Conservation (phyloP, 2,329 filamentous ascomycete species). For the Colletotrichum sp. region DNA sequence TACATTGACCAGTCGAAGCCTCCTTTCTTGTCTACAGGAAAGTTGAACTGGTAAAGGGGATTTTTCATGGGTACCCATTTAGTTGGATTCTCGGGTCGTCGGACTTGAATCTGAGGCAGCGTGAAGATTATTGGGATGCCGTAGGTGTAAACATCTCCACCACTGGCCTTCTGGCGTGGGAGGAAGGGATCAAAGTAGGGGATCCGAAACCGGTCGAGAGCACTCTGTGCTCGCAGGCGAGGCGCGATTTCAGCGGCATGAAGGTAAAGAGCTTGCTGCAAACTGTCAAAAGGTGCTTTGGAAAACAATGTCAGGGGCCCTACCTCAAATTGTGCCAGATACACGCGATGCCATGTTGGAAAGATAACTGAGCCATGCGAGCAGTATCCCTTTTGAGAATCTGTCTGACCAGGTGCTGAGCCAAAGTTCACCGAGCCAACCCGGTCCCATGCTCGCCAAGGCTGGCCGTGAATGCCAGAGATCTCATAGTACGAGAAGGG, state of each 20-base stretch:
- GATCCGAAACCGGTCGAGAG: background rate
- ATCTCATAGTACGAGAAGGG: background rate
- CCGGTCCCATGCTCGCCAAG: background rate
- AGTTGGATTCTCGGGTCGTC: background rate
- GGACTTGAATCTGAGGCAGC: background rate
- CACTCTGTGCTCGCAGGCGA: background rate
- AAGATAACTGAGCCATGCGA: background rate
- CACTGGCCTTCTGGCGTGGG: background rate
- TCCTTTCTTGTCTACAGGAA: background rate
- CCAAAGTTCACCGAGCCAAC: background rate
- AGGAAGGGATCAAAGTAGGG: background rate
- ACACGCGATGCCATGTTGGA: conserved; percentile 5
- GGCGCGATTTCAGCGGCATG: background rate
- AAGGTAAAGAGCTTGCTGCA: background rate
- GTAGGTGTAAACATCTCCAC: background rate
- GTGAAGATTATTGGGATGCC: background rate
- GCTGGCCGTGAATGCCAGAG: background rate
- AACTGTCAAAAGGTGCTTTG: background rate
- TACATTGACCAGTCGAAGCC: background rate
- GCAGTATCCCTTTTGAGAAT: background rate
- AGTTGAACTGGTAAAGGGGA: background rate
- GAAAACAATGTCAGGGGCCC: accelerated
- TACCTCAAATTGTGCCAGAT: conserved; percentile 6
- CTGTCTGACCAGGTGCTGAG: background rate
- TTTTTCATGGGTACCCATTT: background rate